Percentiles rank a stretch among this genome's conserved stretches.
Conservation (phyloP, 441 rosid species). For the Erysimum cheiri region DNA sequence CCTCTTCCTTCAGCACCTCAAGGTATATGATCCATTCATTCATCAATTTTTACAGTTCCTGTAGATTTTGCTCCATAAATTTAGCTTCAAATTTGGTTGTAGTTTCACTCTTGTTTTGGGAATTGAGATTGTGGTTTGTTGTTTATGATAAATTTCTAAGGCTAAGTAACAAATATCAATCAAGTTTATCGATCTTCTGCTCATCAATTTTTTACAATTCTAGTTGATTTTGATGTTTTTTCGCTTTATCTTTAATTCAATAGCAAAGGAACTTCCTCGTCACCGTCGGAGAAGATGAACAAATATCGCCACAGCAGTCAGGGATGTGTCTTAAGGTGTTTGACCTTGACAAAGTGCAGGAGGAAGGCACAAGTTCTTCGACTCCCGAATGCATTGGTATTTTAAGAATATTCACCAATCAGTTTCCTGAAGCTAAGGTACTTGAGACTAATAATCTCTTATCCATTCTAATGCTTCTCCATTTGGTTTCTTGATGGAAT, state of each 20-base stretch:
- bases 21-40: constrained; percentile 49
- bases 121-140: background rate
- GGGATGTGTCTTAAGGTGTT: constrained; percentile 88
- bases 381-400: constrained; percentile 89
- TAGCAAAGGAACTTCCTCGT: constrained; percentile 95
- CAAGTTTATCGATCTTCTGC: background rate
- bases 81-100: background rate
- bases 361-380: constrained; percentile 72
- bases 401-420: constrained; percentile 86
- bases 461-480: background rate
- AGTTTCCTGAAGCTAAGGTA: constrained; percentile 92
- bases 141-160: background rate
- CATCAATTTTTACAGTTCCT: background rate
- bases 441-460: background rate
- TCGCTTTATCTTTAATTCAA: background rate
- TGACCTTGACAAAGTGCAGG: constrained; percentile 87
- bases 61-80: background rate
- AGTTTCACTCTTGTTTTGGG: background rate
- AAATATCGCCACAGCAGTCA: constrained; percentile 77
- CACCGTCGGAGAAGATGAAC: constrained; percentile 94
- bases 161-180: background rate
- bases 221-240: background rate
- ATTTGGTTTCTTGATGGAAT: constrained; percentile 16
- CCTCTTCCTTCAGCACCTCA: constrained; percentile 90
- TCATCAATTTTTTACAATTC: background rate